Base-by-base conservation (phyloP, 2,329 filamentous ascomycete genomes). In the Alternaria atra region DNA sequence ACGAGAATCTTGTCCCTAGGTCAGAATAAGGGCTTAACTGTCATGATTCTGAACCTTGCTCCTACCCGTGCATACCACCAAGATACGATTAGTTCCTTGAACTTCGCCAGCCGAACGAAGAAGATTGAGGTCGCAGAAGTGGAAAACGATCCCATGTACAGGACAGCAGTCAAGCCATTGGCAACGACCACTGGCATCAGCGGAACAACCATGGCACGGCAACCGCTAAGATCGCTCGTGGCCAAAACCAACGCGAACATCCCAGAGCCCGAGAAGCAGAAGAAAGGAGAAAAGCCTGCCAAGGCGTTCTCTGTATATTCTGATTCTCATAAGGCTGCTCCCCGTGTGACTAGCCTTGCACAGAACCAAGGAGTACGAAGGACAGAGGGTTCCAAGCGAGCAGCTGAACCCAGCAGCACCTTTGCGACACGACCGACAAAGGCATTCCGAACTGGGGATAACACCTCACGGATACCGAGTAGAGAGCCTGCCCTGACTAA, bases 1-100 rank as follows among this genome's bases (percentile, higher is more conserved):
- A 98, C 95, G 1, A 87, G 94, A 47, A 97, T 98, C 56, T 81
- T 98, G 27, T 94, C 91, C 0, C 81, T 98, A 8, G 94, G 94
- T 3, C 94, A 97, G 81, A 97, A 98, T 81, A 93, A 97, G 66
- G 94, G 95, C 52, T 88, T 97, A 68, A 97, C 94, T 0, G 87
- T 98, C 74, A 98, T 98, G 95, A 95, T 98, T 60, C 84, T 98
- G 37, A 98, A 98, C 73, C 86, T 98, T 3, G 92, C 94, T 0
- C 94, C 95, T 0, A 85, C 96, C n/a, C 89, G 92, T 64, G 93
- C 92, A 69, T 98, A 97, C 75, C 94, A 98, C 73, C 85, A 97
- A 39, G 94, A 98, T 76, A 97, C 94, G 0, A 84, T 97, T 6
- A 97, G 92, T 79, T 97, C 94, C 64, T 83, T 98, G 54, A 97